These are phyloP conservation scores for Saccharomyces uvarum DNA, from an alignment of 1,139 yeast genomes.

Conservation along the genomic window DNA sequence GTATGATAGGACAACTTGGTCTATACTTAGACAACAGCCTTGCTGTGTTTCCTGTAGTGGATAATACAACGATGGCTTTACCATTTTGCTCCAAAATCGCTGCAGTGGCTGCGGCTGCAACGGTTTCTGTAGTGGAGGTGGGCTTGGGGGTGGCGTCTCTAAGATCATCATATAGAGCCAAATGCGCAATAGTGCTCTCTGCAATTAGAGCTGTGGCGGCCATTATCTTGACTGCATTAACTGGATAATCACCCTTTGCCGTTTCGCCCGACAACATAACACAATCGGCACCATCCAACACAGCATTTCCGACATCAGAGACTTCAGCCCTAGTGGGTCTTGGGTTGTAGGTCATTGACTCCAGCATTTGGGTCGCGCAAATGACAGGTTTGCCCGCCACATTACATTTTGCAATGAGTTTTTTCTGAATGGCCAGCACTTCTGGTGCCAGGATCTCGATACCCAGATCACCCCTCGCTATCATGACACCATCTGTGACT, in stretches of 20 bases:
- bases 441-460: conserved; percentile 98
- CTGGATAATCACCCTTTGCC: conserved; percentile 97
- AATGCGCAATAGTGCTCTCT: conserved; percentile 92
- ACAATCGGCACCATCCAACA: conserved; percentile 99
- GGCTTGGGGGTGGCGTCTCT: conserved; percentile 82
- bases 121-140: conserved; percentile 89
- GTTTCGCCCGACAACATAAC: conserved; percentile 99
- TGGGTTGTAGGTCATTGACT: conserved; percentile 98
- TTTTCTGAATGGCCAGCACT: conserved; percentile 97
- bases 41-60: conserved; percentile 91
- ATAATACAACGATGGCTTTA: conserved; percentile 90
- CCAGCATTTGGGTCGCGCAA: conserved; percentile 99
- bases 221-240: conserved; percentile 97
- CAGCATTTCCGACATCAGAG: conserved; percentile 97
- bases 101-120: conserved; percentile 94
- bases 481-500: conserved; percentile 99
- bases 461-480: conserved; percentile 99
- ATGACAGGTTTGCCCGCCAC: conserved; percentile 98
- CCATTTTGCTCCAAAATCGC: conserved; percentile 95
- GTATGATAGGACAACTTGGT: conserved; percentile 93
- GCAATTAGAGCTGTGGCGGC: conserved; percentile 95
- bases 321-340: conserved; percentile 99
- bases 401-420: conserved; percentile 97
- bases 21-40: conserved; percentile 95
- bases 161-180: conserved; percentile 78